Base-by-base conservation (phyloP, 192 early-diverging fungal species). In the Endogone sp. region DNA sequence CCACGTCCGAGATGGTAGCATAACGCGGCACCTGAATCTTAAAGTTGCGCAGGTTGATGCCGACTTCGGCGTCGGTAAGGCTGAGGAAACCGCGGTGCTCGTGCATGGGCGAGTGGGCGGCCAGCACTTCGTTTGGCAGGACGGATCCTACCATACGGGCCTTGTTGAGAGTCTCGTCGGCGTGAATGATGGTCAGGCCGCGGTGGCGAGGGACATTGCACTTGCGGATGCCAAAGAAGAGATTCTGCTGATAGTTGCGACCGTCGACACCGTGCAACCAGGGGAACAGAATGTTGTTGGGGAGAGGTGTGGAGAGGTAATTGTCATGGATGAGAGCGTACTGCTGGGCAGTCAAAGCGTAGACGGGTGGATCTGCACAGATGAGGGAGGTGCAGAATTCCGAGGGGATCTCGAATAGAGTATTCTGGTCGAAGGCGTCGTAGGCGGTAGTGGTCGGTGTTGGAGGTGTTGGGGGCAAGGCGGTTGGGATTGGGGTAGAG, bases 231-330 rank as follows among this genome's bases (percentile, higher is more conserved):
- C 84, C 77, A 31, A 87, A 87, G 60, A 87, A 87, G 11, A 77
- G 73, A 63, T 81, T 82, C 67, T 87, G 86, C 21, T 74, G 70
- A 20, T 65, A 59, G 31, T 63, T 76, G 11, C 62, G 65, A 10
- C 86, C 86, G 31, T 85, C 82, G 10, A 87, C 81, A 25, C 86
- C 86, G 68, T 87, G 86, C 2, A 87, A 68, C 86, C 86, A 87
- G 0, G 86, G 86, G 74, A 87, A 87, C 64, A 87, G 72, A 44
- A 77, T 72, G 29, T 84, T 68, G 24, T 81, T 75, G 20, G 86
- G 84, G 8, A 87, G 60, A 10, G 80, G 80, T 22, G 77, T 68
- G 3, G 72, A 67, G 57, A 79, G 58, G 65, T 82, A 87, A 3
- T 63, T 30, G n/a, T 75, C 73, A 29, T 83, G 78, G 16, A 83